Evolutionary conservation across 1,284 basidiomycete species (phyloP).

Genomic region (Thecaphora thlaspeos): DNA sequence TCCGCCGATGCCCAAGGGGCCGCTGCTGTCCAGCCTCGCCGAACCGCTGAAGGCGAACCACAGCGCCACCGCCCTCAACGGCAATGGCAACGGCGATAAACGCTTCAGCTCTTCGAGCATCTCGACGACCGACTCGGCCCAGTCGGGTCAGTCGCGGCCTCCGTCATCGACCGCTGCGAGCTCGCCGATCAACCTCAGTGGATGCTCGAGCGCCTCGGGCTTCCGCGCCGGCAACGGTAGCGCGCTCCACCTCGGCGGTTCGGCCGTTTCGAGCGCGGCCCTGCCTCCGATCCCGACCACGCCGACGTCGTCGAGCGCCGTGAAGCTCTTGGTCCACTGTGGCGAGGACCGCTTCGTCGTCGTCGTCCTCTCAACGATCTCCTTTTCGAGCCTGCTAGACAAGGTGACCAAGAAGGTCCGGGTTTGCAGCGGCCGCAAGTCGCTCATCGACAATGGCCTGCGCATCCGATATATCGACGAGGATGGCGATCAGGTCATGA

Average conservation of each 20-base stretch:
- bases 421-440: conserved; percentile 58
- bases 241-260: neutral
- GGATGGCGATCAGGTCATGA: conserved; percentile 52
- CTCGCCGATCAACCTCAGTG: conserved; percentile 33
- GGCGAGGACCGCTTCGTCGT: conserved; percentile 89
- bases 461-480: conserved; percentile 51
- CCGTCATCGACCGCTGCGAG: conserved; percentile 41
- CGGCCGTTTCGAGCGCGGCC: neutral
- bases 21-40: neutral
- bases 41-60: conserved; percentile 9
- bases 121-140: conserved; percentile 37
- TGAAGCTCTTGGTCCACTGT: conserved; percentile 67
- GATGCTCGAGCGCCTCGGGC: neutral
- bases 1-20: conserved; percentile 35
- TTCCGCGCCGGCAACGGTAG: neutral
- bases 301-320: conserved; percentile 26
- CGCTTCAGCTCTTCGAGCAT: conserved; percentile 37
- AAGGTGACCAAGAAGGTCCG: conserved; percentile 89
- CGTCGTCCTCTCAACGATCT: conserved; percentile 74
- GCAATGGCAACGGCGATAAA: conserved; percentile 18
- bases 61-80: conserved; percentile 1
- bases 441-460: conserved; percentile 12
- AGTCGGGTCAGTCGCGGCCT: conserved; percentile 31
- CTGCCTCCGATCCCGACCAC: neutral
- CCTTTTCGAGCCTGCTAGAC: conserved; percentile 78